Conservation (phyloP, 495 filamentous ascomycete species). For the Trichoderma gamsii region DNA sequence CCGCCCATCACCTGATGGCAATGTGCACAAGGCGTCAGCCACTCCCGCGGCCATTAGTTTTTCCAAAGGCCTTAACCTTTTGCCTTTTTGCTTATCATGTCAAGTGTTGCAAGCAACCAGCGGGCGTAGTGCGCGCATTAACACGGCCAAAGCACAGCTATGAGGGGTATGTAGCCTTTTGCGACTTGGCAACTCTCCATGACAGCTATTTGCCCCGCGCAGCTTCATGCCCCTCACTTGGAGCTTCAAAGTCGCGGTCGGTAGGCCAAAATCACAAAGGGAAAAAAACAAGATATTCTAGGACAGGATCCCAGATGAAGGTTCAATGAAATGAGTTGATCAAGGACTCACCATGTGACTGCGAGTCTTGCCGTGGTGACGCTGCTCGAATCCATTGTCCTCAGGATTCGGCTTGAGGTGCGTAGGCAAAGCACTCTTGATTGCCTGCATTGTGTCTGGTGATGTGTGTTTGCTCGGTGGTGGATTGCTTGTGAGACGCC, state of each 20-base stretch:
- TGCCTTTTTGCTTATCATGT: no score
- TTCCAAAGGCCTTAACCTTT: neutral
- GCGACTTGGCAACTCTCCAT: neutral
- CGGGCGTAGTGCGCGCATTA: neutral
- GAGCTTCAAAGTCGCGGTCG: neutral
- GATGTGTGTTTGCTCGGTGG: constrained; percentile 15
- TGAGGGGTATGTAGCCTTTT: neutral
- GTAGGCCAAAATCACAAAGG: neutral
- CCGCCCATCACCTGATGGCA: neutral
- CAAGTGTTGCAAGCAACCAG: neutral
- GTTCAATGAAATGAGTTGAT: neutral
- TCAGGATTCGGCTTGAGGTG: constrained; percentile 62
- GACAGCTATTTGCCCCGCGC: neutral
- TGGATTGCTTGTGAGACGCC: neutral
- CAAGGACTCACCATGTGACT: constrained; percentile 82
- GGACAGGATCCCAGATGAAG: constrained; percentile 7
- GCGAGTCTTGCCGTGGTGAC: constrained; percentile 91
- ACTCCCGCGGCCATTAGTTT: constrained; percentile 6
- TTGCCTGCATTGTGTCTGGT: constrained; percentile 57
- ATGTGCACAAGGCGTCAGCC: neutral
- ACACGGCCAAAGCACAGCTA: neutral
- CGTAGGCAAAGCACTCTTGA: constrained; percentile 65
- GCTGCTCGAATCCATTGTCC: constrained; percentile 48
- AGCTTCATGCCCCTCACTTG: neutral
- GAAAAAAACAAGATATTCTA: neutral